Base-by-base conservation (phyloP, 495 filamentous ascomycete genomes). In the Parathielavia appendiculata region DNA sequence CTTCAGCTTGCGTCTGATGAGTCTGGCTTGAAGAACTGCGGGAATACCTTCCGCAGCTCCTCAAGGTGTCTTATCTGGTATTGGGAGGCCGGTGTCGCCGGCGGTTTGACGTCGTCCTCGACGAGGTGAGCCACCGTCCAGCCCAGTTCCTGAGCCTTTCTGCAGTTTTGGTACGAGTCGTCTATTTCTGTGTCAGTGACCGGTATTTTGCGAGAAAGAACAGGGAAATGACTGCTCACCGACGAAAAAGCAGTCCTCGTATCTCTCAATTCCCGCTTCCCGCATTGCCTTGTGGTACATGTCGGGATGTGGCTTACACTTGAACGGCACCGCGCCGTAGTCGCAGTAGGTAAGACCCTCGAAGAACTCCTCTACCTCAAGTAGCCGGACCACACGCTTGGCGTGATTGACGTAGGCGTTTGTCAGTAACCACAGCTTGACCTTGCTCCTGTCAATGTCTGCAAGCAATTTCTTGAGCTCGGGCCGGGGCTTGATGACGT, bases 331-430 rank as follows among this genome's bases (percentile, higher is more conserved):
- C 11, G 79, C 62, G 39, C 69, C 74, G 71, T 97, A 98, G 69
- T 98, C 89, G 66, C 93, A 98, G 65, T 83, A 97, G 0, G 93
- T 97, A 57, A 97, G 78, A 0, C 92, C 92, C 63, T 95, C 92
- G 69, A 97, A 97, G 26, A 90, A 72, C 71, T 95, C 90, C 13
- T 95, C 90, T 19, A 97, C 71, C 30, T 81, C 85, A 4, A 99
- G 76, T 30, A 99, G 69, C 61, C 79, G 83, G 16, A 97, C 81
- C 9, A 99, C 93, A 19, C 91, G 74, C 60, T 81, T 83, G 7
- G 82, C 95, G 66, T 99, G 95, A 44, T 77, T 97, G 61, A 95
- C 73, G 66, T 97, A 95, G 40, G 95, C 95, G 66, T 99, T 99
- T 0, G 95, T 99, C 58, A 99, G 84, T 4, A 99, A 81, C 95